Conservation (phyloP, 139 green algal genomes). For the Chlorella sp. region DNA sequence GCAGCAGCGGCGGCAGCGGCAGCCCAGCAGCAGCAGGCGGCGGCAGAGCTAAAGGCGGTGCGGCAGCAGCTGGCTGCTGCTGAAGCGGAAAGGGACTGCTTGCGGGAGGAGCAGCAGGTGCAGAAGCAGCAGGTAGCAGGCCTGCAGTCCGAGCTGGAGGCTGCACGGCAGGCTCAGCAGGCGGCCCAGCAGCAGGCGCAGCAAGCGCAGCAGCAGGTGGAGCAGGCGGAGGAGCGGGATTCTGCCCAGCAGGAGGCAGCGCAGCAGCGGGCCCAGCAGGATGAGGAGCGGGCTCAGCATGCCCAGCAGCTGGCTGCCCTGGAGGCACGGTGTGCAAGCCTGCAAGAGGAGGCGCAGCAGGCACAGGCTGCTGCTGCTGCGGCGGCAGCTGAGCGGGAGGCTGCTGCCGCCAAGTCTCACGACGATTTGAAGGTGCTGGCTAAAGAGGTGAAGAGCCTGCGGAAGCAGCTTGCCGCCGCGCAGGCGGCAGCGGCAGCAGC, state of each 20-base stretch:
- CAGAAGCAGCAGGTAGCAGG: not conserved
- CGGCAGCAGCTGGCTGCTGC: not conserved
- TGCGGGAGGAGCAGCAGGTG: constrained; percentile 1
- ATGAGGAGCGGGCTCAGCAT: not conserved
- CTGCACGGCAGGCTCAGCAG: not conserved
- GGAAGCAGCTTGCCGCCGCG: constrained; percentile 19
- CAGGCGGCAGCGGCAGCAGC: not conserved
- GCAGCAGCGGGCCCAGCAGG: not conserved
- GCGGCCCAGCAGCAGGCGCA: not conserved
- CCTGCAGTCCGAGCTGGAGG: not conserved
- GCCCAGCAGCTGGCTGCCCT: constrained; percentile 2
- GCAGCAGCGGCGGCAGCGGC: not conserved
- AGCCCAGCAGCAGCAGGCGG: not conserved
- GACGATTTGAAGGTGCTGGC: constrained; percentile 37
- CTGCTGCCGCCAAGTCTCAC: constrained; percentile 20
- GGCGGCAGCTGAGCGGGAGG: constrained; percentile 16
- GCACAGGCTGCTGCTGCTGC: constrained; percentile 12
- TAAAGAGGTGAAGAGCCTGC: constrained; percentile 39
- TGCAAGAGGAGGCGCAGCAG: not conserved
- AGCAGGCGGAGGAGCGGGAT: not conserved
- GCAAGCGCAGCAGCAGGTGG: not conserved
- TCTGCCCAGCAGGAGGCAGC: not conserved
- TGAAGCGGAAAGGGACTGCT: not conserved
- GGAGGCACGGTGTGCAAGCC: not conserved
- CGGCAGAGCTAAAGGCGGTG: not conserved